Base-by-base conservation (phyloP, 2,329 filamentous ascomycete genomes). In the Cytospora mali region DNA sequence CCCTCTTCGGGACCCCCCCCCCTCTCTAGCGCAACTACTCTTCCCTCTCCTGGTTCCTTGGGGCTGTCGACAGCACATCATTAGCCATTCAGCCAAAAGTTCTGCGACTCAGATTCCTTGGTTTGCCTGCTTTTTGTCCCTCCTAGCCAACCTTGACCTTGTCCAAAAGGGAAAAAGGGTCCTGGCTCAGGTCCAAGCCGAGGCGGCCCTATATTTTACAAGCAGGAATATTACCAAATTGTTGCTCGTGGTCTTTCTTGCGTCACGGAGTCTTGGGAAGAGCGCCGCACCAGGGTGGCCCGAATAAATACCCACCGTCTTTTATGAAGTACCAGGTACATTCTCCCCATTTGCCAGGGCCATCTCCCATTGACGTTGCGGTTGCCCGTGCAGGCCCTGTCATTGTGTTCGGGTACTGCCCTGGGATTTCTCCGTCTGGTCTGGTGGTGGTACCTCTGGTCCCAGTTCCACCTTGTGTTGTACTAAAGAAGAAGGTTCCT, bases 11-110 rank as follows among this genome's bases (percentile, higher is more conserved):
- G n/a, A n/a, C n/a, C n/a, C n/a, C n/a, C n/a, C n/a, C n/a, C n/a
- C n/a, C n/a, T n/a, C 48, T 50, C 48, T 31, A 46, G 29, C 57
- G 35, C 35, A 60, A 48, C 35, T 46, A 1, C 35, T 60, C 33
- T 54, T 58, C 68, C 65, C 69, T 68, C 67, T 62, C 62, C 65
- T 68, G 62, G 67, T 74, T 77, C 72, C 74, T 73, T 74, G 75
- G 72, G 72, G 68, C 67, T 70, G 68, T 70, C 71, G 71, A 72
- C 74, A 69, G 71, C 73, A 78, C 75, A 75, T 75, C 77, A 80
- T 80, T 77, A 79, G 71, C 77, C 76, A 79, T 80, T 80, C 77
- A 80, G 78, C 78, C 78, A 77, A 79, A 71, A 77, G 72, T 73
- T 71, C 69, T 75, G 75, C 74, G 70, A 71, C 66, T 73, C 71